These are phyloP conservation scores for Euphorbia neoarborescens DNA, from an alignment of 441 rosid species.

Conservation along the genomic window DNA sequence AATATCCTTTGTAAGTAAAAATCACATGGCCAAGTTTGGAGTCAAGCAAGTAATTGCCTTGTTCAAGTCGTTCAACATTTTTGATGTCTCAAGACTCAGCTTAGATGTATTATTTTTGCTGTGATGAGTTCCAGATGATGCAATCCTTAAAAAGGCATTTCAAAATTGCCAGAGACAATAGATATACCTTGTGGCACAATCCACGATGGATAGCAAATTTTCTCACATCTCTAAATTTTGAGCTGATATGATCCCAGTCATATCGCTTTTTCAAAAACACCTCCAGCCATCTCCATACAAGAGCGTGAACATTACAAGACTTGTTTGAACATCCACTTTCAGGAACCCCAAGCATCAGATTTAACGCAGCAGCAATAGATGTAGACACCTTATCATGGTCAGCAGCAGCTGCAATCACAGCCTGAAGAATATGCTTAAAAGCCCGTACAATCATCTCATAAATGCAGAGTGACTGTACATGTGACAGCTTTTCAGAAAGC, in stretches of 20 bases:
- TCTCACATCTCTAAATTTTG: conserved; percentile 47
- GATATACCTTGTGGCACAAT: conserved; percentile 54
- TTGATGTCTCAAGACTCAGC: neutral
- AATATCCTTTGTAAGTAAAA: conserved; percentile 1
- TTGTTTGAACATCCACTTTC: conserved; percentile 28
- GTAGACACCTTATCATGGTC: conserved; percentile 36
- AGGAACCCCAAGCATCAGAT: conserved; percentile 40
- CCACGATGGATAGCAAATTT: conserved; percentile 56
- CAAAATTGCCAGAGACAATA: conserved; percentile 15
- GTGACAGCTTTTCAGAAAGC: conserved; percentile 59
- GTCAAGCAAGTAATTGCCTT: conserved; percentile 6
- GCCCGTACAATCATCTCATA: conserved; percentile 72
- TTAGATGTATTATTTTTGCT: neutral
- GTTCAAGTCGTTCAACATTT: neutral
- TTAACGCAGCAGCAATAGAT: conserved; percentile 48
- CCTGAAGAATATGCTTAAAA: conserved; percentile 53
- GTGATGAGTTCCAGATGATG: conserved; percentile 6
- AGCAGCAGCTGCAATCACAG: conserved; percentile 42
- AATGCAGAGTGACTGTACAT: conserved; percentile 70
- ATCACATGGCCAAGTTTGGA: conserved; percentile 6
- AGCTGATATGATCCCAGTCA: conserved; percentile 46
- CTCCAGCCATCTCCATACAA: conserved; percentile 48
- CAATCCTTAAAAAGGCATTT: conserved; percentile 3
- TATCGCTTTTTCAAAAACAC: conserved; percentile 45
- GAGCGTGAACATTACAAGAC: conserved; percentile 31